Evolutionary conservation across 192 early-diverging fungal species (phyloP).

Genomic region (Chytriomyces confervae): DNA sequence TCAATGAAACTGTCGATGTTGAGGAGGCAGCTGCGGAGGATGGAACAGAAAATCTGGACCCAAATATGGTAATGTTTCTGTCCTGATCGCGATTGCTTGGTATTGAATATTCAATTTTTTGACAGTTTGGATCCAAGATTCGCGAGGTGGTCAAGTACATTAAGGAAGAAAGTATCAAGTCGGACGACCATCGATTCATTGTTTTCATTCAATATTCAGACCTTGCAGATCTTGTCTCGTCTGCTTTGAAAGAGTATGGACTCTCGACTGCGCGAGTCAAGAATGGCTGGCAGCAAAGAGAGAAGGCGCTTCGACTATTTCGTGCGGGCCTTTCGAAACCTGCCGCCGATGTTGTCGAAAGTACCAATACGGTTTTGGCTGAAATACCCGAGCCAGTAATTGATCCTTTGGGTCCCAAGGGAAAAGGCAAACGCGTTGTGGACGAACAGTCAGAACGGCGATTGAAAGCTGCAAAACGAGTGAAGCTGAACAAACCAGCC

Average conservation of each 20-base stretch:
- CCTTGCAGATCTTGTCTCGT: conserved; percentile 11
- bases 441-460: not conserved
- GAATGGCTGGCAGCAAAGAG: conserved; percentile 6
- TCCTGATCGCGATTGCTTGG: not conserved
- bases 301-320: conserved; percentile 12
- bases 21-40: not conserved
- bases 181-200: not conserved
- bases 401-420: not conserved
- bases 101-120: not conserved
- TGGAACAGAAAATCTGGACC: not conserved
- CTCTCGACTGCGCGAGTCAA: conserved; percentile 12
- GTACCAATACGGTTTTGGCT: too few species aligned
- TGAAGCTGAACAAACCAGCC: conserved; percentile 1
- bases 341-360: too few species aligned
- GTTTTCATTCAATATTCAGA: conserved; percentile 22
- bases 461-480: not conserved
- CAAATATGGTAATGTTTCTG: conserved; percentile 4
- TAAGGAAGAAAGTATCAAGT: not conserved
- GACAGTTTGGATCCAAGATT: conserved; percentile 27
- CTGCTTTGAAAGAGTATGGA: conserved; percentile 21
- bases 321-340: not conserved
- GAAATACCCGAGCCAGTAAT: too few species aligned
- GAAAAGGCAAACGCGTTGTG: not conserved
- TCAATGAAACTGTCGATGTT: not conserved
- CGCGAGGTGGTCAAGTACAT: conserved; percentile 23